Base-by-base conservation (phyloP, 2,329 filamentous ascomycete species). In the Apiospora hydei region DNA sequence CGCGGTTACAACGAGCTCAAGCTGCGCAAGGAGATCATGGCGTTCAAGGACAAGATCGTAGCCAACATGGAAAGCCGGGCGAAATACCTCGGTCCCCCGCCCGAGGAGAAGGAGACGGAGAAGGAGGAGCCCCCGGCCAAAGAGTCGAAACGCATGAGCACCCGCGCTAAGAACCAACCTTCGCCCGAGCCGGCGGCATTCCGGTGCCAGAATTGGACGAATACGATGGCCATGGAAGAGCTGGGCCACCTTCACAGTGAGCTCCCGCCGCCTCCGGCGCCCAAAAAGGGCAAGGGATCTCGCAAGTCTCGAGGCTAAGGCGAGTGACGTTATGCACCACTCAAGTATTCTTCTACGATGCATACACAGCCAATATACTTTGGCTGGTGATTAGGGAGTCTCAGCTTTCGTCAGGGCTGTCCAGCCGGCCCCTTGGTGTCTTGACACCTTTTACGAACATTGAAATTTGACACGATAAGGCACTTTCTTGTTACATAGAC, bases 1-100 rank as follows among this genome's bases (percentile, higher is more conserved):
- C 92, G 94, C 21, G 96, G 96, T 1, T 87, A 92, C 75, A 95
- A 97, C 75, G 96, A 99, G 83, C 84, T 93, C 74, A 95, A 94
- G 79, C 86, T 99, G 69, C 90, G 93, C 73, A 98, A 98, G 82
- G 96, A 98, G 77, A 97, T 98, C 74, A 85, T 88, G 34, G 88
- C 53, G 13, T 70, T 64, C 69, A 64, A 70, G 41, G 69, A 70
- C 43, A 70, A 70, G 43, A 51, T 70, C 6, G 69, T 70, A 8
- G 13, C 88, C 74, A 91, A 95, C 78, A 98, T 98, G 95, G 87
- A 91, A 77, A 92, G 91, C 78, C 92, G 97, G 74, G 90, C 90
- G 74, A 85, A 88, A 75, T 97, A 98, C 77, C 86, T 97, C 71
- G 83, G 88, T 44, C 74, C 75, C 18, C 76, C 77, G 16, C 78